These are phyloP conservation scores for Pseudopyrenochaeta lycopersici DNA, from an alignment of 2,329 filamentous ascomycete genomes.

Conservation along the genomic window DNA sequence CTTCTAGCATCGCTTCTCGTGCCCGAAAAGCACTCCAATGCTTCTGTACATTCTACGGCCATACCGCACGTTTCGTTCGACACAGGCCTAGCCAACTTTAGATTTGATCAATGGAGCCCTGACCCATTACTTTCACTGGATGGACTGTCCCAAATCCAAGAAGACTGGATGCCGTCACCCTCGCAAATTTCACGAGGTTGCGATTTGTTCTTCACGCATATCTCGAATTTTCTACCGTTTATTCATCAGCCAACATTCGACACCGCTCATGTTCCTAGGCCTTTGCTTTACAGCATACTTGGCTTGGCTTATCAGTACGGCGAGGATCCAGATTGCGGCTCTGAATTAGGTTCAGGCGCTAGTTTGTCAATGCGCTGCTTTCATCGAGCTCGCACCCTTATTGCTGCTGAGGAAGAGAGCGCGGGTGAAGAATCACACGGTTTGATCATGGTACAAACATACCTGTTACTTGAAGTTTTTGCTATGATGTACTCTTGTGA, in stretches of 20 bases:
- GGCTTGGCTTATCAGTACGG: constrained; percentile 27
- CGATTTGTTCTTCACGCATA: constrained; percentile 20
- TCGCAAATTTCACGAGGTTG: constrained; percentile 14
- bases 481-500: constrained; percentile 28
- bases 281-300: constrained; percentile 25
- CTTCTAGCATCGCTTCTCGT: background rate
- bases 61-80: background rate
- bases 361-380: constrained; percentile 19
- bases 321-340: constrained; percentile 20
- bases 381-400: constrained; percentile 19
- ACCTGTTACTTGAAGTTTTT: constrained; percentile 24
- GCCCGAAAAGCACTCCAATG: background rate
- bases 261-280: constrained; percentile 1
- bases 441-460: constrained; percentile 24
- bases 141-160: constrained; percentile 6
- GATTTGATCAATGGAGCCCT: constrained; percentile 18
- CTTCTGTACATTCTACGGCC: background rate
- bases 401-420: constrained; percentile 16
- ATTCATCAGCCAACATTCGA: constrained; percentile 25
- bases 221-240: constrained; percentile 18
- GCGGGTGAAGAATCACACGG: constrained; percentile 1
- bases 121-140: constrained; percentile 8
- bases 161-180: constrained; percentile 17
- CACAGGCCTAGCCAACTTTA: constrained; percentile 3
- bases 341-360: constrained; percentile 15